A percentile compares a stretch with the other conserved stretches of the same genome.
phyloP scores from a whole-genome alignment of 345 rosid species.

The thale cress (Arabidopsis thaliana) region TAIR10.1 NC_003075.7:10524501-10525000 shows the following conservation, averaged over 20 bases:
- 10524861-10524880: slow-evolving; percentile 37
- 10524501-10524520: background rate
- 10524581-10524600: slow-evolving; percentile 12
- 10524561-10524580: slow-evolving; percentile 16
- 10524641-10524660: background rate
- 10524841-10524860: slow-evolving; percentile 35
- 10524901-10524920: slow-evolving; percentile 28
- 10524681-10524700: slow-evolving; percentile 34
- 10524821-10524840: slow-evolving; percentile 31
- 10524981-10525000: background rate
- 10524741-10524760: slow-evolving; percentile 23
- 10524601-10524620: background rate
- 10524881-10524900: slow-evolving; percentile 15
- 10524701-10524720: slow-evolving; percentile 33
- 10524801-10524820: slow-evolving; percentile 13
- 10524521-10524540: background rate
- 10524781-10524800: slow-evolving; percentile 8
- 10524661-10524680: background rate
- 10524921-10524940: slow-evolving; percentile 35
- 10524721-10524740: slow-evolving; percentile 25
- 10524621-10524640: too few relatives aligned
- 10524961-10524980: slow-evolving; percentile 7
- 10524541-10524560: slow-evolving; percentile 8
- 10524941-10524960: slow-evolving; percentile 20
- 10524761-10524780: slow-evolving; percentile 22